Evolutionary conservation across 2,329 filamentous ascomycete genomes (phyloP).

Genomic region (Arthrinium phaeospermum): DNA sequence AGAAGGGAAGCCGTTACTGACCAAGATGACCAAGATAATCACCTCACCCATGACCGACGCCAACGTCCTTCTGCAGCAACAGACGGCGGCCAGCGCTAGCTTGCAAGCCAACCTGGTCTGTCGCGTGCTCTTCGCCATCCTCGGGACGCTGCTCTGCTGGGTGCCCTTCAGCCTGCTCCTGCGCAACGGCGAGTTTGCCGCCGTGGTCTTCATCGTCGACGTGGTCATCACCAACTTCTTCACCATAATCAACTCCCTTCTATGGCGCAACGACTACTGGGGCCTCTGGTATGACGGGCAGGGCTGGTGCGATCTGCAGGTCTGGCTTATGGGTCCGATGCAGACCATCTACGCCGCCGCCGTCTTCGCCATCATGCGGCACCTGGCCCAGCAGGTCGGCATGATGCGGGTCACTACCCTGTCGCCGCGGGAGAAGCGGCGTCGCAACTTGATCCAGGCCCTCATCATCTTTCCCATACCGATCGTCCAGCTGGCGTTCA

Average conservation of each 20-base stretch:
- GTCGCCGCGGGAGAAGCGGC: slow-evolving; percentile 47
- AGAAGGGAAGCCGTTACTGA: background rate
- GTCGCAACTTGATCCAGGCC: slow-evolving; percentile 52
- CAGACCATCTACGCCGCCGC: slow-evolving; percentile 54
- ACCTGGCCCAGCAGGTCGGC: slow-evolving; percentile 57
- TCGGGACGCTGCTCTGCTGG: slow-evolving; percentile 52
- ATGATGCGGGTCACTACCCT: slow-evolving; percentile 48
- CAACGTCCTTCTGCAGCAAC: slow-evolving; percentile 1
- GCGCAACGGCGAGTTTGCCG: slow-evolving; percentile 60
- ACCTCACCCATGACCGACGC: background rate
- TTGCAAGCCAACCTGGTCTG: slow-evolving; percentile 51
- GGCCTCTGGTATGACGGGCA: slow-evolving; percentile 56
- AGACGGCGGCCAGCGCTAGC: slow-evolving; percentile 2
- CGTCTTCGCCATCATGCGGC: slow-evolving; percentile 60
- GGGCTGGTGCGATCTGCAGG: slow-evolving; percentile 60
- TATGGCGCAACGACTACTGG: slow-evolving; percentile 60
- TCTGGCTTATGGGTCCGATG: slow-evolving; percentile 43
- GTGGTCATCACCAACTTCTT: slow-evolving; percentile 54
- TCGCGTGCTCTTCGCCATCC: slow-evolving; percentile 53
- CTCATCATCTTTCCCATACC: slow-evolving; percentile 62
- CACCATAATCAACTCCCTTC: slow-evolving; percentile 55
- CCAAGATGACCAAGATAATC: background rate
- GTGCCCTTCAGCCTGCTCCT: slow-evolving; percentile 58
- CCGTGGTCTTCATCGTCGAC: slow-evolving; percentile 53
- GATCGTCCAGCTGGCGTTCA: slow-evolving; percentile 53